Conservation (phyloP, 2,329 filamentous ascomycete species). For the Periconia digitata region DNA sequence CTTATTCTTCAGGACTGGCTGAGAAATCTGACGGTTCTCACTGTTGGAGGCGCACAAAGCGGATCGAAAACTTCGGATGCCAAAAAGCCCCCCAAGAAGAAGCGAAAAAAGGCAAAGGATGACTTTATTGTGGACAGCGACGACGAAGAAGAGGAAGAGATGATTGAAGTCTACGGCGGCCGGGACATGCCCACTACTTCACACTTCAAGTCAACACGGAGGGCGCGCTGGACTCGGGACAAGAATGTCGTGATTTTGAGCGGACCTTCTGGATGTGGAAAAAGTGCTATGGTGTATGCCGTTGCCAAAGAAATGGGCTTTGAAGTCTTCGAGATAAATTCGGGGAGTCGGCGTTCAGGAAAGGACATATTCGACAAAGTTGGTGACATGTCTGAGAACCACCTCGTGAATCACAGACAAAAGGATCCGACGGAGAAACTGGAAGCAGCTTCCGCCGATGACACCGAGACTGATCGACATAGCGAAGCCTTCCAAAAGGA, state of each 20-base stretch:
- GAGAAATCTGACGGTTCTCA: slow-evolving; percentile 70
- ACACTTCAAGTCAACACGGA: slow-evolving; percentile 42
- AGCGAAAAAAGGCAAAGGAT: slow-evolving; percentile 53
- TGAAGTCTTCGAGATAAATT: slow-evolving; percentile 92
- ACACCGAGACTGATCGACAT: slow-evolving; percentile 41
- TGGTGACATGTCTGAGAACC: slow-evolving; percentile 95
- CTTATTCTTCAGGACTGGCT: slow-evolving; percentile 79
- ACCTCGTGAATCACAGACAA: slow-evolving; percentile 68
- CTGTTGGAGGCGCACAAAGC: slow-evolving; percentile 64
- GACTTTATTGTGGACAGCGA: slow-evolving; percentile 39
- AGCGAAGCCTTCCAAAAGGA: slow-evolving; percentile 57
- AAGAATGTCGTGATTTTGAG: slow-evolving; percentile 84
- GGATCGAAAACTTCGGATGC: slow-evolving; percentile 20
- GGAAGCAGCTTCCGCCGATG: slow-evolving; percentile 11
- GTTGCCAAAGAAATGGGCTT: slow-evolving; percentile 90
- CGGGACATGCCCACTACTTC: slow-evolving; percentile 16
- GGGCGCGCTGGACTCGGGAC: slow-evolving; percentile 37
- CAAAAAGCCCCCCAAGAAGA: slow-evolving; percentile 58
- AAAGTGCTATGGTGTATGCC: slow-evolving; percentile 89
- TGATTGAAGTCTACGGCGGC: slow-evolving; percentile 57
- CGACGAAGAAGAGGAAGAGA: slow-evolving; percentile 37
- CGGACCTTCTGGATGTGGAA: slow-evolving; percentile 86
- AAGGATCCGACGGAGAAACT: slow-evolving; percentile 28
- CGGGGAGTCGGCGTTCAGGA: slow-evolving; percentile 78
- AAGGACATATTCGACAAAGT: slow-evolving; percentile 90